Percentiles rank a stretch among this genome's conserved stretches.
Conservation (phyloP, 768 basidiomycete genomes). For the Boletus rex-veris region DNA sequence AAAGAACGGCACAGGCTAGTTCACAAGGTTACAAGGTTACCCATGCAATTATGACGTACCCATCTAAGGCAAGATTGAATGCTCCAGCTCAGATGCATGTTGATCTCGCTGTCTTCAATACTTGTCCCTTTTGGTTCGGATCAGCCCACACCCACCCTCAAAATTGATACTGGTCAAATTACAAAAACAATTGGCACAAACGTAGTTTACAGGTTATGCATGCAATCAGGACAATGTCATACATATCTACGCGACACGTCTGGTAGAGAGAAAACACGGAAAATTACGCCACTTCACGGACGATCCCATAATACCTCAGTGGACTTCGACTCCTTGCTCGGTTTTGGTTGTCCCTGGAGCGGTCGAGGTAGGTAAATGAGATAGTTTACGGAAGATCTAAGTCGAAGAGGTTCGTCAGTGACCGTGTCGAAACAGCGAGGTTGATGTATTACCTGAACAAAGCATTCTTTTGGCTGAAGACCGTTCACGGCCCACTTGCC, state of each 20-base stretch:
- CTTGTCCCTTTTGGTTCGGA: too few relatives aligned
- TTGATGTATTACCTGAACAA: conserved; percentile 28
- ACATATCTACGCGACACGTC: too few relatives aligned
- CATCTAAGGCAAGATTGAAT: not conserved
- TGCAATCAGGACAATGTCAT: too few relatives aligned
- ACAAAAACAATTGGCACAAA: too few relatives aligned
- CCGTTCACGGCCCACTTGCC: conserved; percentile 44
- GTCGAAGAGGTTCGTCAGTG: not conserved
- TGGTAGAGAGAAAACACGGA: too few relatives aligned
- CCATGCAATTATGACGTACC: not conserved
- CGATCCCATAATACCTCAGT: not conserved
- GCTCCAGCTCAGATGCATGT: too few relatives aligned
- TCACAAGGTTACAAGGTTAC: not conserved
- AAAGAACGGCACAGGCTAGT: not conserved
- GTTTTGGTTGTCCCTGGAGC: not conserved
- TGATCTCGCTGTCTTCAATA: too few relatives aligned
- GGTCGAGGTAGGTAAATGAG: conserved; percentile 12
- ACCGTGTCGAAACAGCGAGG: not conserved
- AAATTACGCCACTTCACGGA: too few relatives aligned
- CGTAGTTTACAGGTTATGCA: too few relatives aligned
- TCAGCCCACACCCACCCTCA: too few relatives aligned
- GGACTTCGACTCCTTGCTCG: not conserved
- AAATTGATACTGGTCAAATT: too few relatives aligned
- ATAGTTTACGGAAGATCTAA: conserved; percentile 31
- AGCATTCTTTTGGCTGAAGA: conserved; percentile 40